Evolutionary conservation across 805 yeast species (phyloP), one percentile per base, ranked within the genome.

Genomic region (Cyberlindnera galapagoensis): DNA sequence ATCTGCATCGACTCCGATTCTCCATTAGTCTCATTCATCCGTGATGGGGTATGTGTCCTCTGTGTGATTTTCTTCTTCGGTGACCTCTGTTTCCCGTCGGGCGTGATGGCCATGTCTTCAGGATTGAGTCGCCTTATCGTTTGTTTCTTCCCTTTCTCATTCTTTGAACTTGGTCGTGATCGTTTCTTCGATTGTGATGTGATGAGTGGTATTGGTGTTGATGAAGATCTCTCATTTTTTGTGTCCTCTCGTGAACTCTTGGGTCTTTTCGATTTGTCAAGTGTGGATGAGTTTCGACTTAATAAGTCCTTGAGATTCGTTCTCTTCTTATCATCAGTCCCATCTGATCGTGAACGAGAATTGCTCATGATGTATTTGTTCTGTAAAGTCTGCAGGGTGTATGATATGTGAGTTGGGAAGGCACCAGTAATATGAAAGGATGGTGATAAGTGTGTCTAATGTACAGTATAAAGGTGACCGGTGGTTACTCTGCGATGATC

Each of bases 1-100:
- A 51, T 26, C 22, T 52, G 57, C 14, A 43, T 27, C 1, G 56
- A 47, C 1, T 50, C 43, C 2, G 52, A 47, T 25, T 46, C 45
- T 20, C 49, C 54, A 22, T 42, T 46, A 49, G 11, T 26, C 27
- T 6, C 30, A 36, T 3, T 34, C 31, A 14, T 16, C 25, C 16
- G 23, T 30, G 9, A 30, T 25, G 12, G 25, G 10, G 23, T 31
- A 3, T 33, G 15, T 10, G 18, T 18, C 9, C 16, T 28, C 19
- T 29, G 34, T 16, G 24, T 18, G n/a, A n/a, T n/a, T n/a, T n/a
- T n/a, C 16, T 30, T 24, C 22, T 20, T 35, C 26, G 26, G 34
- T 24, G 30, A 33, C 38, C 29, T 33, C 17, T 29, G 35, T 21
- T 41, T 36, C n/a, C 37, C 36, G 32, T 43, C 40, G 7, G 52